phyloP scores from a whole-genome alignment of 192 early-diverging fungal species.

The Funneliformis geosporum region DNA sequence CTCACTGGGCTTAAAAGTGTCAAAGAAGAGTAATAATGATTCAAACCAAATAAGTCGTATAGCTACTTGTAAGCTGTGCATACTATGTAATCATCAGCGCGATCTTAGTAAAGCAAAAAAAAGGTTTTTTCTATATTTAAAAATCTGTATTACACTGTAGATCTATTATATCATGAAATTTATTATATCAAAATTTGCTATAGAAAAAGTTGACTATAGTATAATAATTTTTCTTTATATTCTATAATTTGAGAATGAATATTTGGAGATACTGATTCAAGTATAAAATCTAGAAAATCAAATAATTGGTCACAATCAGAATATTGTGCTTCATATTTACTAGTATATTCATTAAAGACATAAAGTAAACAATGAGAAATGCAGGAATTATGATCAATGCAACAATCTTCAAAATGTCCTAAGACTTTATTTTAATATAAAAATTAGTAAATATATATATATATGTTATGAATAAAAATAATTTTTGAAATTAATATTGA shows the following conservation, averaged over 20 bases:
- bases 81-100: no score
- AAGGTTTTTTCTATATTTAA: no score
- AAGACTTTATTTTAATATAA: neutral
- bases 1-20: no score
- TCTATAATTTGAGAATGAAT: neutral
- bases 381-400: neutral
- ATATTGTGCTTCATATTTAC: neutral
- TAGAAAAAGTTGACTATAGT: no score
- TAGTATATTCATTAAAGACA: neutral
- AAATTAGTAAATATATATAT: neutral
- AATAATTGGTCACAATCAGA: neutral
- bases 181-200: no score
- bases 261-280: neutral
- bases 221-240: neutral
- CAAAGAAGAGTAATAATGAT: no score
- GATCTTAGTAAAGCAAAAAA: no score
- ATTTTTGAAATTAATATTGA: neutral
- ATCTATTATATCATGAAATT: no score
- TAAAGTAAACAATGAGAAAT: neutral
- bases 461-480: neutral
- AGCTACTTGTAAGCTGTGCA: no score
- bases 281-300: conserved; percentile 11
- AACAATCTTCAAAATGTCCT: neutral
- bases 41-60: no score
- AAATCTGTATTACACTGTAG: no score